Evolutionary conservation across 2,329 filamentous ascomycete species (phyloP).

Genomic region (Fusarium foetens): DNA sequence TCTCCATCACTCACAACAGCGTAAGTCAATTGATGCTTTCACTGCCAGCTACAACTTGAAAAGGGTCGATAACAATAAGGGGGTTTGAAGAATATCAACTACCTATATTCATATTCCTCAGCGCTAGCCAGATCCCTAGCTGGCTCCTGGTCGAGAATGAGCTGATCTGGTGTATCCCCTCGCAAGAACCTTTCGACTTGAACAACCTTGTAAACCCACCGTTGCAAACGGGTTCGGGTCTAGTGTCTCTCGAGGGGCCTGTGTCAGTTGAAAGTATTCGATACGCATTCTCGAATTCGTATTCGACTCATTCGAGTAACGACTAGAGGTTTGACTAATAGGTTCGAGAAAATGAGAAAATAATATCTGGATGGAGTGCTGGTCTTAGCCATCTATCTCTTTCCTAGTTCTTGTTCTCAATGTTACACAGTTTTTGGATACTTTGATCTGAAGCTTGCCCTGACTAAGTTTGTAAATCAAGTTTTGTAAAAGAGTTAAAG

Average conservation of each 20-base stretch:
- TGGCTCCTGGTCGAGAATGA: background rate
- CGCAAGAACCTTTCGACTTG: constrained; percentile 6
- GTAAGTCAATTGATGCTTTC: background rate
- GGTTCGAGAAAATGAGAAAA: background rate
- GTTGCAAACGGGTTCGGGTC: background rate
- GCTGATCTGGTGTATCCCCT: background rate
- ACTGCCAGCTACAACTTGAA: background rate
- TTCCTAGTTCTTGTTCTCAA: background rate
- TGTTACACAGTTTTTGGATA: background rate
- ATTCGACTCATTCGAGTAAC: background rate
- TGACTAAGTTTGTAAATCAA: background rate
- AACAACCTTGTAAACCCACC: background rate
- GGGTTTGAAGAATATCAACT: background rate
- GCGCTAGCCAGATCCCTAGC: background rate
- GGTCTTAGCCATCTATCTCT: background rate
- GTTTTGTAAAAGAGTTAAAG: background rate
- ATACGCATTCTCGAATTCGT: constrained; percentile 13
- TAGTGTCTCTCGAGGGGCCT: background rate
- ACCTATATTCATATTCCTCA: background rate
- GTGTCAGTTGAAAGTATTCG: background rate
- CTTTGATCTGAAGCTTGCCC: background rate
- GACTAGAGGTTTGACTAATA: background rate
- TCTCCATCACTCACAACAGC: background rate
- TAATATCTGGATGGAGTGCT: background rate
- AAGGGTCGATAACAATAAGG: background rate